phyloP scores from a whole-genome alignment of 2,329 filamentous ascomycete species.

The Macrophomina phaseolina region DNA sequence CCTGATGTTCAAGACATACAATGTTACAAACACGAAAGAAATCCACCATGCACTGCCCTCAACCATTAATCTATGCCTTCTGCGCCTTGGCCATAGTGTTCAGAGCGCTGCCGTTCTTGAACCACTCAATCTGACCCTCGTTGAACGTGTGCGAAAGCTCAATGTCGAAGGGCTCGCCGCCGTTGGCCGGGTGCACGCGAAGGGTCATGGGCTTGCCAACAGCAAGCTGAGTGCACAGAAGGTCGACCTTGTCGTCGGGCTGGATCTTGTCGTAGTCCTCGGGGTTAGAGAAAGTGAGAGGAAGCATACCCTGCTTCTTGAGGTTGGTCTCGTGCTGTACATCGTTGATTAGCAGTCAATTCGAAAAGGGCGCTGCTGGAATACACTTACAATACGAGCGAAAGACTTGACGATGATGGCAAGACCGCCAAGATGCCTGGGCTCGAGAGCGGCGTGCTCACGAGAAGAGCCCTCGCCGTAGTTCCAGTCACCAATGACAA shows the following conservation, averaged over 20 bases:
- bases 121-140: slow-evolving; percentile 97
- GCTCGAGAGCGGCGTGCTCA: slow-evolving; percentile 98
- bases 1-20: slow-evolving; percentile 27
- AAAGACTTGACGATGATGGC: slow-evolving; percentile 96
- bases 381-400: slow-evolving; percentile 77
- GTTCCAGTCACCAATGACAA: slow-evolving; percentile 99
- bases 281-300: slow-evolving; percentile 90
- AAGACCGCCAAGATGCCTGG: slow-evolving; percentile 93
- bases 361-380: slow-evolving; percentile 23
- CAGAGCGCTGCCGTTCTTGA: slow-evolving; percentile 94
- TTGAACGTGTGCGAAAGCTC: slow-evolving; percentile 96
- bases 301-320: slow-evolving; percentile 99
- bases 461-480: slow-evolving; percentile 97
- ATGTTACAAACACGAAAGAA: slow-evolving; percentile 26
- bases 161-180: slow-evolving; percentile 74
- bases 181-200: slow-evolving; percentile 88
- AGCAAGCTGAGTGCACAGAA: slow-evolving; percentile 85
- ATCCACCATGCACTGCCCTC: slow-evolving; percentile 7
- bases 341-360: slow-evolving; percentile 16
- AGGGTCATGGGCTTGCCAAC: slow-evolving; percentile 94
- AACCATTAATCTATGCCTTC: slow-evolving; percentile 29
- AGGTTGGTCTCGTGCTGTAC: slow-evolving; percentile 93
- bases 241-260: slow-evolving; percentile 89
- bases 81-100: slow-evolving; percentile 93
- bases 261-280: slow-evolving; percentile 98